Evolutionary conservation across 2,329 filamentous ascomycete species (phyloP), one percentile per base, ranked within the genome.

Genomic region (Scedosporium dehoogii): DNA sequence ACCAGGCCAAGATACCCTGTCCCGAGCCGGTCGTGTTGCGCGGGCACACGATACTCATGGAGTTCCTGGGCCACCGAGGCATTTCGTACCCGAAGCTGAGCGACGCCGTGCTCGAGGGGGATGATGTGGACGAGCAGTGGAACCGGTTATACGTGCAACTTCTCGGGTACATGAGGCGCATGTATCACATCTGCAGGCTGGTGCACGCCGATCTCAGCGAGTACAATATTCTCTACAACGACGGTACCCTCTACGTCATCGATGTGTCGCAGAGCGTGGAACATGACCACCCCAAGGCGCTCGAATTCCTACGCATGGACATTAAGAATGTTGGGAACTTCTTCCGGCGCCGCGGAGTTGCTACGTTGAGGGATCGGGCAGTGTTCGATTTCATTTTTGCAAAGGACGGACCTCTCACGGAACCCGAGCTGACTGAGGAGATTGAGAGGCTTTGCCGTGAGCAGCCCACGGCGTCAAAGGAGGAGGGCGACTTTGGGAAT

Each of bases 191-290:
- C 48, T 99, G 94, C 75, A 85, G 84, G 61, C 85, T 99, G 6
- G 93, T 99, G 0, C 94, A 99, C 73, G 94, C 92, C 59, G 94
- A 99, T 84, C 74, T 99, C 72, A 96, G 91, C 79, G 94, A 99
- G 81, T 99, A 99, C 84, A 99, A 99, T 71, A 85, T 97, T 60
- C 82, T 99, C 21, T 99, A 96, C 78, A 83, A 97, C 78, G 82
- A 91, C 63, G 81, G 85, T 63, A 85, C 85, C 69, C 84, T 97
- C 0, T 96, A 91, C 79, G 89, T 99, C 70, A 99, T 99, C 73
- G 94, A 99, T 75, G 94, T 99, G 53, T 96, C 91, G 62, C 94
- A 99, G 77, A 94, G 90, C 71, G 94, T 99, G 21, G 96, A 97
- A 78, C 92, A 96, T 68, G 93, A 97, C 69, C 94, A 99, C 73